These are phyloP conservation scores for Aureobasidium uvarum DNA, from an alignment of 2,329 filamentous ascomycete species.

Conservation along the genomic window DNA sequence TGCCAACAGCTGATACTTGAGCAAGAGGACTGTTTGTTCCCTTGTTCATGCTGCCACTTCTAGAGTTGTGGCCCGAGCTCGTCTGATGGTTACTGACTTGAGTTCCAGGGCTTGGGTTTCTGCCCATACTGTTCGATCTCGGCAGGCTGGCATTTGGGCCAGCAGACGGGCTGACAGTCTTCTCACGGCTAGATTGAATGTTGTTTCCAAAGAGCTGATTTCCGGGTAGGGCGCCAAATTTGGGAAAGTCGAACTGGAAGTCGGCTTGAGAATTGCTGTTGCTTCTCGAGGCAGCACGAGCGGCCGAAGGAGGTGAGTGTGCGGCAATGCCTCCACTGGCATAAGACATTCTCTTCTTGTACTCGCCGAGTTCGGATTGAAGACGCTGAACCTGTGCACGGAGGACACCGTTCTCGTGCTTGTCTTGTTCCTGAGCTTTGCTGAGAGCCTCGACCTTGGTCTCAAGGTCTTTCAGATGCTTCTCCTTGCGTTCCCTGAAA, in stretches of 20 bases:
- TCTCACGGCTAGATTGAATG: slow-evolving; percentile 26
- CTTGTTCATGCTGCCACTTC: slow-evolving; percentile 26
- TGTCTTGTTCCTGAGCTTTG: slow-evolving; percentile 77
- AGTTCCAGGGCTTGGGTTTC: slow-evolving; percentile 14
- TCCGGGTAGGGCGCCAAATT: slow-evolving; percentile 73
- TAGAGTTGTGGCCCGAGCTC: slow-evolving; percentile 14
- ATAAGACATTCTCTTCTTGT: slow-evolving; percentile 78
- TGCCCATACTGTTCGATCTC: slow-evolving; percentile 22
- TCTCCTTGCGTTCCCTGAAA: slow-evolving; percentile 93
- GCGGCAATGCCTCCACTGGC: slow-evolving; percentile 47
- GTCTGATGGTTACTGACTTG: slow-evolving; percentile 11
- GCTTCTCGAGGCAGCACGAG: slow-evolving; percentile 32
- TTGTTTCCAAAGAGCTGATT: slow-evolving; percentile 49
- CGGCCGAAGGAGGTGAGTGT: slow-evolving; percentile 45
- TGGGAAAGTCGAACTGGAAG: slow-evolving; percentile 95
- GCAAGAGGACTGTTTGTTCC: slow-evolving; percentile 35
- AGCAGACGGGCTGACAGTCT: slow-evolving; percentile 11
- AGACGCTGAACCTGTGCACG: slow-evolving; percentile 86
- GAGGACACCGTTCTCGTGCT: slow-evolving; percentile 79
- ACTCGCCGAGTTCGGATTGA: slow-evolving; percentile 80
- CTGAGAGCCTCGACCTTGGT: slow-evolving; percentile 65
- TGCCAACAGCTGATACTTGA: slow-evolving; percentile 35
- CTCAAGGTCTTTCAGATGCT: slow-evolving; percentile 81
- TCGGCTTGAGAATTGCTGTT: slow-evolving; percentile 57
- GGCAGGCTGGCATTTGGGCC: background rate